Evolutionary conservation across 768 basidiomycete species (phyloP).

Genomic region (Tephrocybe rancida): DNA sequence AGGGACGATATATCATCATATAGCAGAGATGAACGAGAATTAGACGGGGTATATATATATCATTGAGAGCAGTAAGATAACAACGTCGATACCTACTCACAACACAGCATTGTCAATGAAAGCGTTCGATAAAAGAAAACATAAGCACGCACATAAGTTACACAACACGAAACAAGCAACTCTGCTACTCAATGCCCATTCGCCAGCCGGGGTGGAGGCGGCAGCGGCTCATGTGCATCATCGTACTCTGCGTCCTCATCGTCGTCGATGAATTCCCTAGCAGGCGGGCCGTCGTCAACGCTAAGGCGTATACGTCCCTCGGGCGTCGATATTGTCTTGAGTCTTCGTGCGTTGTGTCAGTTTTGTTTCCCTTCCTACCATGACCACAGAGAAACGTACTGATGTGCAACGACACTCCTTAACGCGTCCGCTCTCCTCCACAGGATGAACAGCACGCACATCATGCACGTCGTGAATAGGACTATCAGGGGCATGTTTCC

Average conservation of each 20-base stretch:
- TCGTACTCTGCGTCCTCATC: conserved; percentile 47
- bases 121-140: too few relatives aligned
- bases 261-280: conserved; percentile 64
- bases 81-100: too few relatives aligned
- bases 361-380: background rate
- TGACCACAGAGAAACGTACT: conserved; percentile 38
- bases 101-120: too few relatives aligned
- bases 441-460: conserved; percentile 60
- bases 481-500: conserved; percentile 56
- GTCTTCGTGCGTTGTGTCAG: conserved; percentile 32
- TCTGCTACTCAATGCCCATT: too few relatives aligned
- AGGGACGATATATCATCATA: too few relatives aligned
- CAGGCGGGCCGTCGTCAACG: conserved; percentile 72
- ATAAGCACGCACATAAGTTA: too few relatives aligned
- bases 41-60: too few relatives aligned
- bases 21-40: too few relatives aligned
- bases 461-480: conserved; percentile 58
- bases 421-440: conserved; percentile 63
- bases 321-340: conserved; percentile 54
- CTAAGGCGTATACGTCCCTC: conserved; percentile 70
- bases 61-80: too few relatives aligned
- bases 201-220: background rate
- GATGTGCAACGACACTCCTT: conserved; percentile 62
- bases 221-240: conserved; percentile 25
- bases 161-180: too few relatives aligned